phyloP scores from a whole-genome alignment of 1,284 basidiomycete species.

The Apiotrichum veenhuisii region DNA sequence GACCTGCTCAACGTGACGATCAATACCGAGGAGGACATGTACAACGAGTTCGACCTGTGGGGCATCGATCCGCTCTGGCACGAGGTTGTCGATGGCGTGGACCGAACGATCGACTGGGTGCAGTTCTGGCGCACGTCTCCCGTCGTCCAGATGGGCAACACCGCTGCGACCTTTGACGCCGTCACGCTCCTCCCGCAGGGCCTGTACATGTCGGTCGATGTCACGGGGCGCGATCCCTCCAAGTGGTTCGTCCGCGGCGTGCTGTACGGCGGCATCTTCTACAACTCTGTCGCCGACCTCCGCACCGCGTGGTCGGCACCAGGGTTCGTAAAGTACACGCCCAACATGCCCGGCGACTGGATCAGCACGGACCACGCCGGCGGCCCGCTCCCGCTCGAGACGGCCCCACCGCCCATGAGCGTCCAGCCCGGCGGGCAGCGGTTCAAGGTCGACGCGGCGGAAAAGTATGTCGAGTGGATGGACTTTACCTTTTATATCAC shows the following conservation, averaged over 20 bases:
- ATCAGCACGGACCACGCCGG: slow-evolving; percentile 30
- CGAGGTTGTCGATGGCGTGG: slow-evolving; percentile 28
- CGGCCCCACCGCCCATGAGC: slow-evolving; percentile 30
- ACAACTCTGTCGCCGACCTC: slow-evolving; percentile 34
- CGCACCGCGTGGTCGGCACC: slow-evolving; percentile 30
- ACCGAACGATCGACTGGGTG: slow-evolving; percentile 23
- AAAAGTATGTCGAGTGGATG: slow-evolving; percentile 37
- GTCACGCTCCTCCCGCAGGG: slow-evolving; percentile 34
- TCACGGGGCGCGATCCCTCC: slow-evolving; percentile 33
- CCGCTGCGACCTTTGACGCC: slow-evolving; percentile 23
- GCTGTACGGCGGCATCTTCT: slow-evolving; percentile 28
- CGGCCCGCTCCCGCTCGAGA: slow-evolving; percentile 27
- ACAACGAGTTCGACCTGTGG: slow-evolving; percentile 20
- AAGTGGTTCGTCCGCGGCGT: slow-evolving; percentile 28
- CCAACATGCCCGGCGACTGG: slow-evolving; percentile 30
- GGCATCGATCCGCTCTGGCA: slow-evolving; percentile 43
- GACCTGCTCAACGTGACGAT: slow-evolving; percentile 26
- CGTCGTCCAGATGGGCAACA: slow-evolving; percentile 4
- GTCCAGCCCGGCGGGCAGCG: slow-evolving; percentile 40
- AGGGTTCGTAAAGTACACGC: slow-evolving; percentile 26
- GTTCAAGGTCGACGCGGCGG: slow-evolving; percentile 37
- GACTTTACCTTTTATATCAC: slow-evolving; percentile 38
- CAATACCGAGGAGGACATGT: neutral
- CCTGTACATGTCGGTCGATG: slow-evolving; percentile 25
- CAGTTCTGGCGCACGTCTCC: slow-evolving; percentile 20